Evolutionary conservation across 2,329 filamentous ascomycete species (phyloP).

Genomic region (Fusarium solani-melongenae): DNA sequence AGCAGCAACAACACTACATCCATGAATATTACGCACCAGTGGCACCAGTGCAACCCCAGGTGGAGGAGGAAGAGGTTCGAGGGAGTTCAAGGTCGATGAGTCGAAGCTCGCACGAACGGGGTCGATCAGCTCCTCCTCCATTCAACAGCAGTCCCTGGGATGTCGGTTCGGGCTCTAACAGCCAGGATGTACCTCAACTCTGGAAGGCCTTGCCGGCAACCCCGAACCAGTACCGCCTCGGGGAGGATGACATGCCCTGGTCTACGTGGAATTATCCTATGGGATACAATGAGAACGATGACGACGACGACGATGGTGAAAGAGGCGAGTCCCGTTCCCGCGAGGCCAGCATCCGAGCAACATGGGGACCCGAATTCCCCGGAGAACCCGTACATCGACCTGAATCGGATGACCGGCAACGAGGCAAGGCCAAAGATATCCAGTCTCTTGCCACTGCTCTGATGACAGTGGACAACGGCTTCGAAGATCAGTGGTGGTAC

Average conservation of each 20-base stretch:
- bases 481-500: constrained; percentile 69
- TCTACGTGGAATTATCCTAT: constrained; percentile 46
- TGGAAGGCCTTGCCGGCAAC: constrained; percentile 58
- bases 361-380: constrained; percentile 32
- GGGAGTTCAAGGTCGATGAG: constrained; percentile 36
- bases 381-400: constrained; percentile 2
- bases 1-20: constrained; percentile 17
- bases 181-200: constrained; percentile 39
- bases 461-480: constrained; percentile 68
- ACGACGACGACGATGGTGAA: constrained; percentile 7
- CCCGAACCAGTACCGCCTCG: constrained; percentile 51
- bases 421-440: constrained; percentile 51
- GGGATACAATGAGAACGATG: constrained; percentile 31
- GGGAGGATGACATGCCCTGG: constrained; percentile 62
- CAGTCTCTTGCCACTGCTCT: constrained; percentile 63
- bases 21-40: constrained; percentile 28
- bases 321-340: constrained; percentile 1
- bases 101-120: constrained; percentile 54
- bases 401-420: constrained; percentile 47
- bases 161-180: constrained; percentile 44
- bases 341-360: constrained; percentile 30
- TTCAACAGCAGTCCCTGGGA: constrained; percentile 62
- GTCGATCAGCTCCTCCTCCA: constrained; percentile 61
- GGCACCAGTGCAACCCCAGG: constrained; percentile 1
- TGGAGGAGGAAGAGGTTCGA: constrained; percentile 7